Conservation (phyloP, 441 rosid genomes). For the Croton setiger region DNA sequence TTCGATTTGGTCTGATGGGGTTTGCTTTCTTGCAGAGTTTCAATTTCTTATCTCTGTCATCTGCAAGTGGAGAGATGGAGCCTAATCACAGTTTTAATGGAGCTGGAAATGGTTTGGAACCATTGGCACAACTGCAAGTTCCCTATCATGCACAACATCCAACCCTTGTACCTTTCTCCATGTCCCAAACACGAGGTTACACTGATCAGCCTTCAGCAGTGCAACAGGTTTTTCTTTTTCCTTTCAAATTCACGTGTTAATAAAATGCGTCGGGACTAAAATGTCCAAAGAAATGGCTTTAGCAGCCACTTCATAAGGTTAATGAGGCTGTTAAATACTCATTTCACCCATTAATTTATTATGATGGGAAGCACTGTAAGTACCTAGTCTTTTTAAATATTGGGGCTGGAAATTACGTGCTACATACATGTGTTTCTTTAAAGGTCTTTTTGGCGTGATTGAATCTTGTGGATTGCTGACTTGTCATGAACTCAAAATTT, state of each 20-base stretch:
- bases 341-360: neutral
- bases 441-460: neutral
- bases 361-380: neutral
- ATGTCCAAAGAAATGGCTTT: neutral
- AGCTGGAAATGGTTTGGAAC: constrained; percentile 29
- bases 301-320: neutral
- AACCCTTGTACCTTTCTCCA: constrained; percentile 30
- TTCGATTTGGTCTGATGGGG: constrained; percentile 15
- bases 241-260: neutral
- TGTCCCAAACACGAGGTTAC: constrained; percentile 35
- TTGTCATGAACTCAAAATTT: neutral
- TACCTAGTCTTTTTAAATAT: neutral
- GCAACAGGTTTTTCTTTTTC: constrained; percentile 49
- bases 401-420: neutral
- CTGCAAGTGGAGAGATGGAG: constrained; percentile 34
- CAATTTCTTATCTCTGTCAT: constrained; percentile 61
- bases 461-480: neutral
- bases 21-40: constrained; percentile 45
- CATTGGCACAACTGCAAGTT: constrained; percentile 34
- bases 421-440: neutral
- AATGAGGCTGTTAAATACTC: neutral
- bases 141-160: constrained; percentile 44
- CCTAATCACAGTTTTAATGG: constrained; percentile 21
- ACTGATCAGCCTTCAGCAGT: constrained; percentile 40
- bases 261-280: neutral